Evolutionary conservation across 768 basidiomycete species (phyloP).

Genomic region (Termitomyces heimii): DNA sequence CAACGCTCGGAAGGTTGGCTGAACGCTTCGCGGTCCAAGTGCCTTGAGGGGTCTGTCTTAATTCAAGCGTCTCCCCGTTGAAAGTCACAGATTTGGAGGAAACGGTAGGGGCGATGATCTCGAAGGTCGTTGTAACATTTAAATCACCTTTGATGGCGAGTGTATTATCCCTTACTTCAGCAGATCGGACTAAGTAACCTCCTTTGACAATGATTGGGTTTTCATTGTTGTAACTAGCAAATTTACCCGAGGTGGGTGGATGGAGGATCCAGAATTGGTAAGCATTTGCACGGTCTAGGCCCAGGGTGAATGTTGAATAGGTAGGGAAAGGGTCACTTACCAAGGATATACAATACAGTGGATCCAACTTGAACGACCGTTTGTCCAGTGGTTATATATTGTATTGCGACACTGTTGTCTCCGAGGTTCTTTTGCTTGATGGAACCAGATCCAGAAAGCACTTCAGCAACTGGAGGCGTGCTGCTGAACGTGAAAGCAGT

Average conservation of each 20-base stretch:
- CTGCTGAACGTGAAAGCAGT: slow-evolving; percentile 36
- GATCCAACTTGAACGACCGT: slow-evolving; percentile 39
- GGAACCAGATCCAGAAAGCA: slow-evolving; percentile 27
- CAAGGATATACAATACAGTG: slow-evolving; percentile 38
- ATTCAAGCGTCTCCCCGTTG: slow-evolving; percentile 29
- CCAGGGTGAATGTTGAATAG: not conserved
- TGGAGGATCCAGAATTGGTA: slow-evolving; percentile 49
- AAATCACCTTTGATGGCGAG: slow-evolving; percentile 39
- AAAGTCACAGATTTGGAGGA: slow-evolving; percentile 34
- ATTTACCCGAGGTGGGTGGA: slow-evolving; percentile 29
- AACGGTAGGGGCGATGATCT: slow-evolving; percentile 39
- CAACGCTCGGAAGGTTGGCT: slow-evolving; percentile 26
- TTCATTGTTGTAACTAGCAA: slow-evolving; percentile 30
- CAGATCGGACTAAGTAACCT: slow-evolving; percentile 40
- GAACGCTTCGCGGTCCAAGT: slow-evolving; percentile 28
- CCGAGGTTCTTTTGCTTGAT: slow-evolving; percentile 30
- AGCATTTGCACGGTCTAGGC: slow-evolving; percentile 38
- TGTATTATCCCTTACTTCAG: slow-evolving; percentile 25
- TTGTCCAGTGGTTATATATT: slow-evolving; percentile 41
- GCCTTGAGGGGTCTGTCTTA: slow-evolving; percentile 34
- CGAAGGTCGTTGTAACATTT: slow-evolving; percentile 35
- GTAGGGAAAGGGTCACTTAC: slow-evolving; percentile 18
- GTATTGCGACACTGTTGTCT: slow-evolving; percentile 31
- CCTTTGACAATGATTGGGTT: slow-evolving; percentile 43
- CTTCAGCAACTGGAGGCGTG: slow-evolving; percentile 20